Evolutionary conservation across 2,329 filamentous ascomycete species (phyloP), one percentile per base, ranked within the genome.

Genomic region (Catunica adiposa): DNA sequence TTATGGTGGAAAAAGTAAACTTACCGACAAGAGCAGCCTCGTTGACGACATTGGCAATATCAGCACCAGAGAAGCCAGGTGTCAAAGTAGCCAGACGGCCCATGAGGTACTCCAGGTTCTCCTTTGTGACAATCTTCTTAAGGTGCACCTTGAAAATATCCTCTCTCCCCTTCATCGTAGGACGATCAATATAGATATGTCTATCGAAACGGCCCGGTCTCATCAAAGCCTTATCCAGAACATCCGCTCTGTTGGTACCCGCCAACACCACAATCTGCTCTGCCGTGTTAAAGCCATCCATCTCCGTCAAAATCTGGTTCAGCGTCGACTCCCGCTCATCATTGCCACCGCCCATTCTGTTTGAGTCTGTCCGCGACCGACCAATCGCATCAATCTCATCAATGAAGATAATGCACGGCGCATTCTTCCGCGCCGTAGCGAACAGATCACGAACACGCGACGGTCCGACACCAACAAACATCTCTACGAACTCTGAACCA

Each of bases 321-420:
- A 98, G 81, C 0, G 92, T 98, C 51, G 86, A 87, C 71, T 98
- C 92, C 59, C 92, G 84, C 72, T 98, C 92, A 66, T 98, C 92
- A 65, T 97, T 97, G 59, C 92, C 92, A 61, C 90, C 89, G 40
- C 85, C 84, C 58, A 72, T 71, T 50, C 65, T 64, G 61, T 83
- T 84, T 37, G 83, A 80, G 66, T 95, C 94, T 22, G 83, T 76
- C 71, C 92, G 81, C 56, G 90, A 86, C 66, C 89, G 88, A 63
- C 92, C 92, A 64, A 98, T 96, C 57, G 92, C 92, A 67, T 98
- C 92, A 63, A 98, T 98, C 70, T 98, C 92, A 66, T 98, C 92
- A 62, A 98, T 97, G 74, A 98, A 98, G 69, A 98, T 94, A 69
- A 98, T 98, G 71, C 92, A 98, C 2, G 92, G 92, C 0, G 92